phyloP scores from a whole-genome alignment of 2,329 filamentous ascomycete species.

The Endothia cerciana region DNA sequence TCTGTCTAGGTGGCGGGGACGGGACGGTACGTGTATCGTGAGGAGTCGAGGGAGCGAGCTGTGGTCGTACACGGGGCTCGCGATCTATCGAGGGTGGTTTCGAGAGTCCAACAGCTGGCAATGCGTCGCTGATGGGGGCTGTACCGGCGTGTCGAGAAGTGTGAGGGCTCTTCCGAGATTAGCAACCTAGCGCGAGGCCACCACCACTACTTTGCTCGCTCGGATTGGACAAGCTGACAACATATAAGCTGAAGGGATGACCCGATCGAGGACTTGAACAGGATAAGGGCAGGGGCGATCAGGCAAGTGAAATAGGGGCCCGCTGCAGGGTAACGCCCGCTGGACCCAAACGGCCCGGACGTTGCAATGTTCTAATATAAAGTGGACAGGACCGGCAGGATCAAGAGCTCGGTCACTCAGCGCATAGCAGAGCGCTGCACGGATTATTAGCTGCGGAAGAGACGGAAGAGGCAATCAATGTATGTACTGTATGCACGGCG shows the following conservation, averaged over 20 bases:
- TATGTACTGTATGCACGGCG: slow-evolving; percentile 11
- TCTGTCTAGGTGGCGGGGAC: background rate
- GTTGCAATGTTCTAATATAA: slow-evolving; percentile 29
- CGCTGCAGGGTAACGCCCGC: slow-evolving; percentile 14
- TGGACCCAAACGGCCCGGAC: slow-evolving; percentile 22
- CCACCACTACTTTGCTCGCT: slow-evolving; percentile 14
- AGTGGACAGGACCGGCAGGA: slow-evolving; percentile 28
- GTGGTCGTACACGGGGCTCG: slow-evolving; percentile 3
- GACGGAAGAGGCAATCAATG: slow-evolving; percentile 9
- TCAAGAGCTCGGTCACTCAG: slow-evolving; percentile 17
- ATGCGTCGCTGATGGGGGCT: slow-evolving; percentile 7
- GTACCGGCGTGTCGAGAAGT: slow-evolving; percentile 15
- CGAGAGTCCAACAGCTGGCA: background rate
- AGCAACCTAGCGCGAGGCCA: slow-evolving; percentile 18
- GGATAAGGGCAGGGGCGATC: slow-evolving; percentile 23
- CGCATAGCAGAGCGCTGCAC: slow-evolving; percentile 5
- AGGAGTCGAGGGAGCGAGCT: background rate
- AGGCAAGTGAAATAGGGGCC: slow-evolving; percentile 22
- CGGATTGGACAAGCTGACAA: slow-evolving; percentile 19
- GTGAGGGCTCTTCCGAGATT: slow-evolving; percentile 9
- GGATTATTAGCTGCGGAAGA: slow-evolving; percentile 4
- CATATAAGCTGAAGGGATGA: slow-evolving; percentile 26
- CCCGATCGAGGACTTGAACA: slow-evolving; percentile 17
- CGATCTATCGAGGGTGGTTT: background rate
- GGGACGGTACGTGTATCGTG: background rate